Conservation (phyloP, 2,329 filamentous ascomycete species). For the Talaromyces sp. region DNA sequence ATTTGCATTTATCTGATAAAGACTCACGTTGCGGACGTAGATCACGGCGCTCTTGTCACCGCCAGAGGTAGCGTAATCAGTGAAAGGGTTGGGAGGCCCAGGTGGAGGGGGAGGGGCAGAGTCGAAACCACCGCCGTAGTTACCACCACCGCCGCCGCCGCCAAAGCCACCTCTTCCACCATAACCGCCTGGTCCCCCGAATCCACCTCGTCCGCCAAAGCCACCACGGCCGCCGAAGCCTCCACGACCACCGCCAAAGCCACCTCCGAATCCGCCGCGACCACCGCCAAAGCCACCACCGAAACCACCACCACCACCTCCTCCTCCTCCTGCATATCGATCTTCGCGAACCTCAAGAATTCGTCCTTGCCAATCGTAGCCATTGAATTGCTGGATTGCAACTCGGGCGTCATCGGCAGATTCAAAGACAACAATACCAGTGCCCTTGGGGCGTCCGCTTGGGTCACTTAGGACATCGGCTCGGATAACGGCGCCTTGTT, state of each 20-base stretch:
- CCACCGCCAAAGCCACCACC: constrained; percentile 41
- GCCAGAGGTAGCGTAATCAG: constrained; percentile 82
- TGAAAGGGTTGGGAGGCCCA: constrained; percentile 77
- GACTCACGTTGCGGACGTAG: constrained; percentile 92
- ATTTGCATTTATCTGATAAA: background rate
- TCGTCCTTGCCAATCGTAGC: constrained; percentile 97
- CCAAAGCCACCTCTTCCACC: constrained; percentile 47
- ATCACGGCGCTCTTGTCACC: constrained; percentile 80
- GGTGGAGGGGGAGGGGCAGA: constrained; percentile 47
- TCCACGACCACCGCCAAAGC: constrained; percentile 58
- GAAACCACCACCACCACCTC: constrained; percentile 29
- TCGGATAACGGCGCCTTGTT: constrained; percentile 76
- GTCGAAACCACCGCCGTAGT: constrained; percentile 44
- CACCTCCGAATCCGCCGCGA: constrained; percentile 42
- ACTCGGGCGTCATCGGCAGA: constrained; percentile 90
- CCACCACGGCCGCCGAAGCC: constrained; percentile 48
- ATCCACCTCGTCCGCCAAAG: constrained; percentile 39
- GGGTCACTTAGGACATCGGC: constrained; percentile 91
- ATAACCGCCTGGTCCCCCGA: constrained; percentile 44
- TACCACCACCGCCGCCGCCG: constrained; percentile 50
- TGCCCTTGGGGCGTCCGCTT: constrained; percentile 91
- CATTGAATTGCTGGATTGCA: constrained; percentile 96
- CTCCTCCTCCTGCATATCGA: constrained; percentile 69
- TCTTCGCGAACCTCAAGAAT: constrained; percentile 93
- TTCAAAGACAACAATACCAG: constrained; percentile 95